Conservation (phyloP, 139 green algal genomes). For the Edaphochlamys debaryana region DNA sequence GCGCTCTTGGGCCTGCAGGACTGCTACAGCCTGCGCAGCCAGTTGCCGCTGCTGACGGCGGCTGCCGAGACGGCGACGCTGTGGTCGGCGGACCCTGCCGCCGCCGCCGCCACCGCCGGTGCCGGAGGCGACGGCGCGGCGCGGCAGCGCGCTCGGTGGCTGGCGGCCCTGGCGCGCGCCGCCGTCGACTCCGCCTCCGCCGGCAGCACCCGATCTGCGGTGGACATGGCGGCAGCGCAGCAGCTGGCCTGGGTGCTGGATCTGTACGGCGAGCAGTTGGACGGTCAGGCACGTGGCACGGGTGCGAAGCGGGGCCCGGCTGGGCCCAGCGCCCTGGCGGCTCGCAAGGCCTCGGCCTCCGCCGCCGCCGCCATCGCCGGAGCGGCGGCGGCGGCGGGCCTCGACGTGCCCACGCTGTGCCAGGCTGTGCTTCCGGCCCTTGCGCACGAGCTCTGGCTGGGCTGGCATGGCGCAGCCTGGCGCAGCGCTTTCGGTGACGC, state of each 20-base stretch:
- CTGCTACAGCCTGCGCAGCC: conserved; percentile 19
- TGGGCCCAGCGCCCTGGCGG: background rate
- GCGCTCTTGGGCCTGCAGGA: conserved; percentile 57
- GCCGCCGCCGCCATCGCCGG: conserved; percentile 7
- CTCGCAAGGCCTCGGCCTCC: background rate
- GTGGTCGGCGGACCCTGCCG: background rate
- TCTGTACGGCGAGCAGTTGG: conserved; percentile 27
- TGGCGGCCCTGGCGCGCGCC: background rate
- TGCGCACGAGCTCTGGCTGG: conserved; percentile 80
- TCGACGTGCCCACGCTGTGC: conserved; percentile 19
- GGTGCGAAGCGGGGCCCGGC: too few species aligned
- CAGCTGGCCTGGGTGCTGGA: conserved; percentile 86
- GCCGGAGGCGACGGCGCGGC: background rate
- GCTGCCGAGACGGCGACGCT: background rate
- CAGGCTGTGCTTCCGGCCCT: conserved; percentile 56
- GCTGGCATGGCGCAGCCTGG: conserved; percentile 68
- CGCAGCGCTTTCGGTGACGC: background rate
- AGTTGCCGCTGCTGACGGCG: conserved; percentile 36
- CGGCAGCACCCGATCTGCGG: conserved; percentile 14
- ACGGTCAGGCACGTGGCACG: too few species aligned
- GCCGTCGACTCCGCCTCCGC: background rate
- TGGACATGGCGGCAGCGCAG: conserved; percentile 59
- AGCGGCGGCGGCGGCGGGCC: background rate
- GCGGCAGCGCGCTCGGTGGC: background rate
- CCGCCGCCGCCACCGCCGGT: background rate